phyloP scores from a whole-genome alignment of 1,284 basidiomycete genomes.

The Moesziomyces parantarcticus region DNA sequence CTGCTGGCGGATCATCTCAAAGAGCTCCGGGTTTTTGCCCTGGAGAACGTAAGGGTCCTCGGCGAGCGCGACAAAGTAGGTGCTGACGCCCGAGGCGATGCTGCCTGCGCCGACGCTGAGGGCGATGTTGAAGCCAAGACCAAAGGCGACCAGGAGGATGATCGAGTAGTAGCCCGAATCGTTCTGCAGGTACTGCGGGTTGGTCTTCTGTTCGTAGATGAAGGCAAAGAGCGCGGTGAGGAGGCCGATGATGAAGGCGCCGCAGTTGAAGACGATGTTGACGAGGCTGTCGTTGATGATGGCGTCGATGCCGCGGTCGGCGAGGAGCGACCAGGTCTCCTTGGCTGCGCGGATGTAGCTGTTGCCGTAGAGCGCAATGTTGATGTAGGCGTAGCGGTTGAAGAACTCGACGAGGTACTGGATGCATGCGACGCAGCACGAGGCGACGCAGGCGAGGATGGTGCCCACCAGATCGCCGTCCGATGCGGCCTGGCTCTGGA shows the following conservation, averaged over 20 bases:
- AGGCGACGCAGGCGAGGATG: constrained; percentile 81
- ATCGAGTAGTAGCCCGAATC: constrained; percentile 49
- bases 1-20: constrained; percentile 58
- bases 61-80: constrained; percentile 68
- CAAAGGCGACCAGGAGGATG: constrained; percentile 60
- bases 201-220: constrained; percentile 75
- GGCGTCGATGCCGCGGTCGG: constrained; percentile 81
- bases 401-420: constrained; percentile 72
- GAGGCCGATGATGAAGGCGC: constrained; percentile 79
- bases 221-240: constrained; percentile 82
- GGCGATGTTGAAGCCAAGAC: constrained; percentile 67
- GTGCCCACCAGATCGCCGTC: constrained; percentile 81
- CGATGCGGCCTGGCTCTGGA: constrained; percentile 76
- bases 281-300: constrained; percentile 87
- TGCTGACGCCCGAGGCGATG: constrained; percentile 64
- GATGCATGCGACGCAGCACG: constrained; percentile 73
- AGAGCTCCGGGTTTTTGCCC: constrained; percentile 53
- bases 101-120: constrained; percentile 66
- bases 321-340: constrained; percentile 87
- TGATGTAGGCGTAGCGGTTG: constrained; percentile 73
- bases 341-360: constrained; percentile 85
- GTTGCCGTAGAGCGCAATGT: constrained; percentile 89
- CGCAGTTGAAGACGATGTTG: constrained; percentile 71
- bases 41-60: constrained; percentile 57
- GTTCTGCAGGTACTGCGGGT: constrained; percentile 58